These are phyloP conservation scores for Rosa hybrid DNA, from an alignment of 331 rosid species.

Conservation along the genomic window DNA sequence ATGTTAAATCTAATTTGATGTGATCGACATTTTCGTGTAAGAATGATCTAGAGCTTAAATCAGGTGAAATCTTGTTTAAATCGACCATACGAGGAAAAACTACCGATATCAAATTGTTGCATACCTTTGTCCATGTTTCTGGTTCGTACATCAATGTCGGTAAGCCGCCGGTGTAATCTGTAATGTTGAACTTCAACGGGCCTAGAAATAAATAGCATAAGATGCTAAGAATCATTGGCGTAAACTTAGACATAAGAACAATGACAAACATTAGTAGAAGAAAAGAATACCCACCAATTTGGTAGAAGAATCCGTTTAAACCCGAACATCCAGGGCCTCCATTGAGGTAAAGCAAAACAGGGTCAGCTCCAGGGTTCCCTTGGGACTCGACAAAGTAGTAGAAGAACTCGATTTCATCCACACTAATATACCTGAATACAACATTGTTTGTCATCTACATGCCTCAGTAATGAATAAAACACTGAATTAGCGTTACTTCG, in stretches of 20 bases:
- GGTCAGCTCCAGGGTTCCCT: slow-evolving; percentile 25
- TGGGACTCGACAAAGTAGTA: slow-evolving; percentile 27
- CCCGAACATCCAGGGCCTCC: slow-evolving; percentile 35
- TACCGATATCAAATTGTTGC: background rate
- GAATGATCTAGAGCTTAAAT: background rate
- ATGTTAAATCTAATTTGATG: background rate
- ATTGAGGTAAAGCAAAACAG: slow-evolving; percentile 20
- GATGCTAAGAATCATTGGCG: background rate
- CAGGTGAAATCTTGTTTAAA: background rate
- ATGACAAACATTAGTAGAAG: background rate
- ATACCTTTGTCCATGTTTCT: slow-evolving; percentile 28
- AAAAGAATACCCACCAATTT: slow-evolving; percentile 23
- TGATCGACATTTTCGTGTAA: background rate
- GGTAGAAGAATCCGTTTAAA: slow-evolving; percentile 18
- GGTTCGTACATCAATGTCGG: slow-evolving; percentile 12
- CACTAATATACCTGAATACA: slow-evolving; percentile 17
- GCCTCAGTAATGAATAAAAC: background rate
- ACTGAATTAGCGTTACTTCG: background rate
- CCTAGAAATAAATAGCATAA: background rate
- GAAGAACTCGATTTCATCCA: slow-evolving; percentile 22
- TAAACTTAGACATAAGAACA: background rate
- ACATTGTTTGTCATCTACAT: background rate
- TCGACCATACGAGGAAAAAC: background rate
- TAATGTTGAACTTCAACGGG: slow-evolving; percentile 11
- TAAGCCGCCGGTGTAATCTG: slow-evolving; percentile 19